Percentiles rank a stretch among this genome's conserved stretches.
Evolutionary conservation across 2,329 filamentous ascomycete genomes (phyloP).

Genomic region (Phyllosticta paracitricarpa): DNA sequence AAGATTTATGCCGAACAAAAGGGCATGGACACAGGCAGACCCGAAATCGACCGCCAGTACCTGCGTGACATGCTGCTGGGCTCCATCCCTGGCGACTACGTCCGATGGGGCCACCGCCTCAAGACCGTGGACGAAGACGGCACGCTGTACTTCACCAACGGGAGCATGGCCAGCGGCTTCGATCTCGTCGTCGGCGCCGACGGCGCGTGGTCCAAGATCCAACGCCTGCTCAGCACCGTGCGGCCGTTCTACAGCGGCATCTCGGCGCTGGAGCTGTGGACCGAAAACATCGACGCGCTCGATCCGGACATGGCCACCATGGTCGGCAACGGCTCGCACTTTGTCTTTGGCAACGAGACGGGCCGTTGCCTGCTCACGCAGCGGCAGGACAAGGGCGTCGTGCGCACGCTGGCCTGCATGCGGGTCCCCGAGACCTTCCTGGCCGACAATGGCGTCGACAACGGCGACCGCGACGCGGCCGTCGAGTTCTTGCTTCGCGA

Average conservation of each 20-base stretch:
- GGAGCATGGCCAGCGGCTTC: conserved; percentile 23
- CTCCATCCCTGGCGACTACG: conserved; percentile 35
- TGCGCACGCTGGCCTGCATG: conserved; percentile 32
- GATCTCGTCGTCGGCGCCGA: conserved; percentile 40
- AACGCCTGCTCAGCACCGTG: conserved; percentile 20
- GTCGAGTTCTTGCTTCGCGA: conserved; percentile 26
- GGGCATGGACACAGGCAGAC: conserved; percentile 26
- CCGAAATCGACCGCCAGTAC: conserved; percentile 44
- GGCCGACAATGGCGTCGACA: conserved; percentile 37
- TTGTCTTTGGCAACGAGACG: conserved; percentile 14
- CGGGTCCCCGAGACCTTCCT: conserved; percentile 30
- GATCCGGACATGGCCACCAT: conserved; percentile 36
- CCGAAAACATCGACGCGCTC: conserved; percentile 31
- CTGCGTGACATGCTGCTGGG: conserved; percentile 37
- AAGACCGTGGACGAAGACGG: conserved; percentile 1
- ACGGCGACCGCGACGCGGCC: conserved; percentile 28
- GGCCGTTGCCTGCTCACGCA: conserved; percentile 34
- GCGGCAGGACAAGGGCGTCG: conserved; percentile 40
- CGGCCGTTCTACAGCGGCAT: conserved; percentile 40
- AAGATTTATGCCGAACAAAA: conserved; percentile 18
- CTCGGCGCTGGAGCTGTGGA: conserved; percentile 32
- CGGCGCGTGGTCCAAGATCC: conserved; percentile 36
- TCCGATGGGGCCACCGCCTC: conserved; percentile 35
- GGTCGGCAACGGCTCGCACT: conserved; percentile 27
- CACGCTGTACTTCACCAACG: conserved; percentile 2